phyloP scores from a whole-genome alignment of 106 monocot genomes.

The Cymbidium sinense region DNA sequence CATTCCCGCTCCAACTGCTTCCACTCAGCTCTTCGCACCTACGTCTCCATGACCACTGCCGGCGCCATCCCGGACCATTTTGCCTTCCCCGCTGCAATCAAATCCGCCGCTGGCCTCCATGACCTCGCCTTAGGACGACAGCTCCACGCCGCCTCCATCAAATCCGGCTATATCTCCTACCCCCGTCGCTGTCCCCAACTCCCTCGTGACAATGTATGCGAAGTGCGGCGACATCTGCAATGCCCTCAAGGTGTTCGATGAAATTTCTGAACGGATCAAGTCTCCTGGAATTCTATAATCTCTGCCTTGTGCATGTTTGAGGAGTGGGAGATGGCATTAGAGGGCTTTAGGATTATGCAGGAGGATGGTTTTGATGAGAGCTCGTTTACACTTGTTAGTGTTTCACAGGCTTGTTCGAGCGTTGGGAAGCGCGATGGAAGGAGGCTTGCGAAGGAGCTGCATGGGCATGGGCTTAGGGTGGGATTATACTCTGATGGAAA shows the following conservation, averaged over 20 bases:
- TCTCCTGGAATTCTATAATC: constrained; percentile 87
- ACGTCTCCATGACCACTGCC: constrained; percentile 42
- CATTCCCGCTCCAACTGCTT: constrained; percentile 43
- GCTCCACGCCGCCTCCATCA: constrained; percentile 64
- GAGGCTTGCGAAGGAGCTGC: constrained; percentile 49
- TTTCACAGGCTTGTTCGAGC: constrained; percentile 44
- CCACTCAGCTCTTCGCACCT: constrained; percentile 38
- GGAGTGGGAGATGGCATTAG: constrained; percentile 48
- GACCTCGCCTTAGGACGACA: constrained; percentile 36
- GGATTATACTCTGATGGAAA: constrained; percentile 44
- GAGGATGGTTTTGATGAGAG: constrained; percentile 26
- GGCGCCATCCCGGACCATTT: constrained; percentile 64
- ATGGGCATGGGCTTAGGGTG: constrained; percentile 49
- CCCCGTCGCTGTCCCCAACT: constrained; percentile 63
- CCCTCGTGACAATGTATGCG: constrained; percentile 85
- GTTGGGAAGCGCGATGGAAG: constrained; percentile 24
- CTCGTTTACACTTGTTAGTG: constrained; percentile 82
- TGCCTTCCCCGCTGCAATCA: constrained; percentile 76
- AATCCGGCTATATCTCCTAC: constrained; percentile 35
- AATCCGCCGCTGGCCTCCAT: constrained; percentile 49
- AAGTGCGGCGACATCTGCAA: constrained; percentile 82
- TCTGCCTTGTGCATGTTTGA: constrained; percentile 65
- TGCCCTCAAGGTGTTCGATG: constrained; percentile 49
- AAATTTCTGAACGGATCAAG: constrained; percentile 50
- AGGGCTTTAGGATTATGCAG: constrained; percentile 43